Evolutionary conservation across 768 basidiomycete species (phyloP).

Genomic region (Pleurotus ostreatus): DNA sequence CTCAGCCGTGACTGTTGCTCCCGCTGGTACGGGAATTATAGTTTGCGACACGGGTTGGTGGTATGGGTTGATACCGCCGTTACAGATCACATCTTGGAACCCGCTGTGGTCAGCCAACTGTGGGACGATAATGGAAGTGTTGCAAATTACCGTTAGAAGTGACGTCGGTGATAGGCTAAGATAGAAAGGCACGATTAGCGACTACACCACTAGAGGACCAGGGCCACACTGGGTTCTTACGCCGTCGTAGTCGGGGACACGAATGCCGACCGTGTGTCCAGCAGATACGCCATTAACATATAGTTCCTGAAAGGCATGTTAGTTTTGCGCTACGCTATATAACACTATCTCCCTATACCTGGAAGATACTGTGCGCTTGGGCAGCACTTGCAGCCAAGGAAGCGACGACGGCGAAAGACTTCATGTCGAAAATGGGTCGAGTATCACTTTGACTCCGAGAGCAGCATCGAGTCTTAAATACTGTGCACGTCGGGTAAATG

Average conservation of each 20-base stretch:
- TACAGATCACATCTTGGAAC: constrained; percentile 41
- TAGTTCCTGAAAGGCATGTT: constrained; percentile 29
- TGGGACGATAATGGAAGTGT: not conserved
- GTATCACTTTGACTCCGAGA: too few species aligned
- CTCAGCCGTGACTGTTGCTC: constrained; percentile 49
- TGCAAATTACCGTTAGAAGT: constrained; percentile 37
- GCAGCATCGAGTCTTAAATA: not conserved
- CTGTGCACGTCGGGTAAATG: not conserved
- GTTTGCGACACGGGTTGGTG: constrained; percentile 39
- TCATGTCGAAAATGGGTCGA: not conserved
- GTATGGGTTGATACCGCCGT: constrained; percentile 56
- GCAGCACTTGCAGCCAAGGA: not conserved
- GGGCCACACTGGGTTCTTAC: constrained; percentile 17
- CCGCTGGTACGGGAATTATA: constrained; percentile 48
- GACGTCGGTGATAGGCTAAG: constrained; percentile 55
- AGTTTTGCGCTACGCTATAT: not conserved
- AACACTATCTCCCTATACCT: not conserved
- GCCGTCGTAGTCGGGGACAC: constrained; percentile 42
- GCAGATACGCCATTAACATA: constrained; percentile 49
- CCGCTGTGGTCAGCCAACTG: not conserved
- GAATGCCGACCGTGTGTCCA: constrained; percentile 37
- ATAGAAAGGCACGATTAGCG: not conserved
- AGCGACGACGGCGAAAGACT: not conserved
- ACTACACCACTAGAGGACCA: too few species aligned
- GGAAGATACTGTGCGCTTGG: constrained; percentile 6